A percentile compares a stretch with the other conserved stretches of the same genome.
These are phyloP conservation scores for Sphaerobolus stellatus DNA, from an alignment of 1,284 basidiomycete genomes.

Conservation along the genomic window DNA sequence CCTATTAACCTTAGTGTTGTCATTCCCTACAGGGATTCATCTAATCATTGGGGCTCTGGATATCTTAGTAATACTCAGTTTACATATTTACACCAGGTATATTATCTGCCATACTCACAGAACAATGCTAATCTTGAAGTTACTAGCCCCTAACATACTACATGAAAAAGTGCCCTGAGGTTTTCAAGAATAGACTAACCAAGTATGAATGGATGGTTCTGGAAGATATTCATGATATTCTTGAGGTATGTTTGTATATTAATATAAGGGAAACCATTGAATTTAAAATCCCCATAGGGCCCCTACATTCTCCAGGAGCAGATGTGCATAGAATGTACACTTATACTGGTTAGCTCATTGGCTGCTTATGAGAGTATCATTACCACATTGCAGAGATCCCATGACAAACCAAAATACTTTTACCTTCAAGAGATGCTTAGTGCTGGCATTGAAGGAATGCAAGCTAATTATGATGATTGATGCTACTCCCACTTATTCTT, in stretches of 20 bases:
- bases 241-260: neutral
- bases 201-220: neutral
- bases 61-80: neutral
- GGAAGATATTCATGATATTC: neutral
- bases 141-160: neutral
- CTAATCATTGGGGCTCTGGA: neutral
- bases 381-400: neutral
- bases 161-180: too few species aligned
- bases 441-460: neutral
- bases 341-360: neutral
- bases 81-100: neutral
- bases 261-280: neutral
- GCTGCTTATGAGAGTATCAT: neutral
- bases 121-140: neutral
- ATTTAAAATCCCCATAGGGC: neutral
- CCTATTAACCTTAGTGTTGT: neutral
- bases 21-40: neutral
- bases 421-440: neutral
- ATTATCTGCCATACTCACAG: neutral
- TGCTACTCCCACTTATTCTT: neutral
- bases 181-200: neutral
- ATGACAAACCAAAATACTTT: neutral
- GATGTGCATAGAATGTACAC: neutral
- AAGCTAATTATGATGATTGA: neutral
- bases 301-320: neutral